phyloP scores from a whole-genome alignment of 768 basidiomycete genomes.

The Leccinum subgranulosum region DNA sequence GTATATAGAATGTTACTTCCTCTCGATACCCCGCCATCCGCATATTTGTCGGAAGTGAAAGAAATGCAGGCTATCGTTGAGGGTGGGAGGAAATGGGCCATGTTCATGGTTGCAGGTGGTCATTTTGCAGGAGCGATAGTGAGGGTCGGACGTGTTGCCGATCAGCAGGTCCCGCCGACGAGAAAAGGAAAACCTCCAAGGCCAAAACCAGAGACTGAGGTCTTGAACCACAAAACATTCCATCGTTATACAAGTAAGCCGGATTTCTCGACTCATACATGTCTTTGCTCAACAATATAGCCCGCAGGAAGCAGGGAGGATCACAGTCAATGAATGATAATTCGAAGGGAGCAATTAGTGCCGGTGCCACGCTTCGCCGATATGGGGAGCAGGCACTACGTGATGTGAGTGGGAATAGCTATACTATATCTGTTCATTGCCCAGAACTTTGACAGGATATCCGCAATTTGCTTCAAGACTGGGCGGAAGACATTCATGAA shows the following conservation, averaged over 20 bases:
- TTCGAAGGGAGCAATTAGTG: conserved; percentile 89
- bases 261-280: not conserved
- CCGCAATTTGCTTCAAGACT: conserved; percentile 73
- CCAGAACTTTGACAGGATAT: conserved; percentile 62
- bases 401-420: conserved; percentile 55
- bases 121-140: conserved; percentile 95
- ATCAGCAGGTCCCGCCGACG: conserved; percentile 42
- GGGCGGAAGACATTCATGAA: conserved; percentile 82
- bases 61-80: conserved; percentile 56
- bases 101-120: conserved; percentile 97
- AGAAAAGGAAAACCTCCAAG: conserved; percentile 57
- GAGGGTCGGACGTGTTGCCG: conserved; percentile 55
- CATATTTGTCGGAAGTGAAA: conserved; percentile 59
- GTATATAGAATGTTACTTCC: conserved; percentile 80
- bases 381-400: conserved; percentile 93
- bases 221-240: conserved; percentile 91
- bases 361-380: conserved; percentile 88
- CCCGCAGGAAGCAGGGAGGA: conserved; percentile 96
- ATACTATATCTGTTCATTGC: not conserved
- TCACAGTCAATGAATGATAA: conserved; percentile 91
- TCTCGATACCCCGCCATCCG: conserved; percentile 32
- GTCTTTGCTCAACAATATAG: conserved; percentile 40
- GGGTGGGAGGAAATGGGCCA: conserved; percentile 77
- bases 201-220: conserved; percentile 74
- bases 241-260: conserved; percentile 95